A percentile compares a stretch with the other conserved stretches of the same genome.
These are phyloP conservation scores for Rhodosporidiobolus odoratus DNA, from an alignment of 768 basidiomycete genomes.

Conservation along the genomic window DNA sequence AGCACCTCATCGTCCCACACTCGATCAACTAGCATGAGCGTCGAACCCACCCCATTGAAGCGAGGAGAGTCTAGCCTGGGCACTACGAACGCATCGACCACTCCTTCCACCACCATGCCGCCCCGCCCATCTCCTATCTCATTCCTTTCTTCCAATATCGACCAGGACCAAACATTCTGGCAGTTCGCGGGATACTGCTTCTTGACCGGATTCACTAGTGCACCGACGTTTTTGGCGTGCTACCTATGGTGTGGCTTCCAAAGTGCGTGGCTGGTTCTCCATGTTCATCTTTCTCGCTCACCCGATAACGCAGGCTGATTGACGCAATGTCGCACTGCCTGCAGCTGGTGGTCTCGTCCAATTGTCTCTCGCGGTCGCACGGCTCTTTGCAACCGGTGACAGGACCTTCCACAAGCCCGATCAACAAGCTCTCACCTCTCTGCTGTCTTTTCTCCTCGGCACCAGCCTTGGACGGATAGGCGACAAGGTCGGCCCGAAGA, in stretches of 20 bases:
- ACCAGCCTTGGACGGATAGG: conserved; percentile 58
- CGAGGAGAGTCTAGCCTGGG: too few relatives aligned
- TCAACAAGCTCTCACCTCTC: conserved; percentile 46
- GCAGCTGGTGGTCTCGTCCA: conserved; percentile 50
- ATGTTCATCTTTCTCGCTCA: conserved; percentile 6
- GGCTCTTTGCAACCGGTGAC: conserved; percentile 60
- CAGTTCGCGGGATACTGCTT: conserved; percentile 38
- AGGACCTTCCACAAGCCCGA: conserved; percentile 70
- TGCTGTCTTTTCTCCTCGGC: conserved; percentile 35
- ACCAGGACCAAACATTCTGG: conserved; percentile 16
- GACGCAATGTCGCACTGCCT: not conserved
- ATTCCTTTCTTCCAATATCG: conserved; percentile 29
- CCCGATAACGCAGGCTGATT: not conserved
- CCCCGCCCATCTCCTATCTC: too few relatives aligned
- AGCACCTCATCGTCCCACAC: too few relatives aligned
- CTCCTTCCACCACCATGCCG: too few relatives aligned
- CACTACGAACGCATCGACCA: too few relatives aligned
- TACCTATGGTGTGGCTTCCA: conserved; percentile 56
- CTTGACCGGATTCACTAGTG: conserved; percentile 50
- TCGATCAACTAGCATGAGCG: too few relatives aligned
- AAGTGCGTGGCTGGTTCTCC: conserved; percentile 1
- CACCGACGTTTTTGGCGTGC: conserved; percentile 68
- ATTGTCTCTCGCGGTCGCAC: conserved; percentile 72
- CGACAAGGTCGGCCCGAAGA: conserved; percentile 60
- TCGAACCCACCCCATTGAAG: too few relatives aligned